phyloP scores from a whole-genome alignment of 345 rosid species.

The Gossypium stocksii region DNA sequence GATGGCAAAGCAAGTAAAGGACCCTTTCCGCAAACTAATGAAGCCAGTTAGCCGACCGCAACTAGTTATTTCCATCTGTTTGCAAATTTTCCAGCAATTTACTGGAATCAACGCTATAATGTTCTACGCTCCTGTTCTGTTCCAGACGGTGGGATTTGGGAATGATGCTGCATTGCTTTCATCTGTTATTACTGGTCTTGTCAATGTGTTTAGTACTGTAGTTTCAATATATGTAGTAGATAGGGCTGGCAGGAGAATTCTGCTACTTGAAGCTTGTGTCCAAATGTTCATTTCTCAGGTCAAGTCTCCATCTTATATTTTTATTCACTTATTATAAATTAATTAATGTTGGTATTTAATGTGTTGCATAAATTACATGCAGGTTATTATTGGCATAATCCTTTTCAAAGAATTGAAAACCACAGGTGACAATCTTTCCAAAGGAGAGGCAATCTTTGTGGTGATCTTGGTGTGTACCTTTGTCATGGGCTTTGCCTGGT shows the following conservation, averaged over 20 bases:
- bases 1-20: conserved; percentile 28
- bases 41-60: conserved; percentile 33
- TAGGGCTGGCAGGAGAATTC: conserved; percentile 45
- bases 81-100: conserved; percentile 21
- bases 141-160: conserved; percentile 65
- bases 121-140: conserved; percentile 60
- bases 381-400: conserved; percentile 26
- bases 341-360: not conserved
- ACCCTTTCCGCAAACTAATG: conserved; percentile 47
- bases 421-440: conserved; percentile 16
- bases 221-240: conserved; percentile 60
- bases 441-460: conserved; percentile 22
- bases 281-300: conserved; percentile 45
- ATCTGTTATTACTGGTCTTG: conserved; percentile 48
- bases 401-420: conserved; percentile 19
- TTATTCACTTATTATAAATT: not conserved
- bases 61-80: conserved; percentile 31
- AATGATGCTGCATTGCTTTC: conserved; percentile 54
- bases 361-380: not conserved
- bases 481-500: conserved; percentile 56
- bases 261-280: conserved; percentile 52
- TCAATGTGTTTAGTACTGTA: conserved; percentile 55
- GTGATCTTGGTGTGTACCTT: conserved; percentile 35
- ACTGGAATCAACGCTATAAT: conserved; percentile 44
- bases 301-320: not conserved